These are phyloP conservation scores for Lichenothelia convexa DNA, from an alignment of 495 filamentous ascomycete genomes.

Conservation along the genomic window DNA sequence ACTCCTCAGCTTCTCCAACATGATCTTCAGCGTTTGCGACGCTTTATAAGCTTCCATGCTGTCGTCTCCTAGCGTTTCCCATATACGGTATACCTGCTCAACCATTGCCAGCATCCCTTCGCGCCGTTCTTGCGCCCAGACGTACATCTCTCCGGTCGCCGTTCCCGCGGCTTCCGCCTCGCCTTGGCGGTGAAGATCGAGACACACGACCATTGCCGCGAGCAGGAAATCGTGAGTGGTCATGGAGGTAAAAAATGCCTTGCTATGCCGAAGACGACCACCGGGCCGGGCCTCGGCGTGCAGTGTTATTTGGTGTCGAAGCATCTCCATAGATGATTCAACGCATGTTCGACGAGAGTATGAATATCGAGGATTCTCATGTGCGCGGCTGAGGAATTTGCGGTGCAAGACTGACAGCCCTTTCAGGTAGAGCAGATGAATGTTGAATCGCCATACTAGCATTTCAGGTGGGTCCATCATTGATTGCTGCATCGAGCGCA, in stretches of 20 bases:
- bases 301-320: slow-evolving; percentile 59
- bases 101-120: slow-evolving; percentile 58
- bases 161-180: slow-evolving; percentile 18
- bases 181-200: slow-evolving; percentile 46
- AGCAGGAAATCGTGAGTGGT: slow-evolving; percentile 71
- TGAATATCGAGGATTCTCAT: slow-evolving; percentile 53
- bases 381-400: slow-evolving; percentile 54
- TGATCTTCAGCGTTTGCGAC: slow-evolving; percentile 52
- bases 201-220: slow-evolving; percentile 71
- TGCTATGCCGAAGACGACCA: slow-evolving; percentile 50
- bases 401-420: slow-evolving; percentile 68
- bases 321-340: slow-evolving; percentile 55
- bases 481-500: slow-evolving; percentile 53
- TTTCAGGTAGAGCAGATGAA: slow-evolving; percentile 72
- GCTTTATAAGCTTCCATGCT: slow-evolving; percentile 87
- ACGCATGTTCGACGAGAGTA: slow-evolving; percentile 71
- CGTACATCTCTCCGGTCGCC: slow-evolving; percentile 31
- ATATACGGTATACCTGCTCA: slow-evolving; percentile 55
- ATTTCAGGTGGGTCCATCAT: slow-evolving; percentile 55
- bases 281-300: slow-evolving; percentile 55
- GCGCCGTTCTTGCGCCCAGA: slow-evolving; percentile 52
- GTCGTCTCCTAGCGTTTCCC: slow-evolving; percentile 52
- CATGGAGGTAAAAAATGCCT: slow-evolving; percentile 60
- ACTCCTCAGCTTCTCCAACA: slow-evolving; percentile 54
- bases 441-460: slow-evolving; percentile 63